Conservation (phyloP, 1,284 basidiomycete genomes). For the Tilletia setariae region DNA sequence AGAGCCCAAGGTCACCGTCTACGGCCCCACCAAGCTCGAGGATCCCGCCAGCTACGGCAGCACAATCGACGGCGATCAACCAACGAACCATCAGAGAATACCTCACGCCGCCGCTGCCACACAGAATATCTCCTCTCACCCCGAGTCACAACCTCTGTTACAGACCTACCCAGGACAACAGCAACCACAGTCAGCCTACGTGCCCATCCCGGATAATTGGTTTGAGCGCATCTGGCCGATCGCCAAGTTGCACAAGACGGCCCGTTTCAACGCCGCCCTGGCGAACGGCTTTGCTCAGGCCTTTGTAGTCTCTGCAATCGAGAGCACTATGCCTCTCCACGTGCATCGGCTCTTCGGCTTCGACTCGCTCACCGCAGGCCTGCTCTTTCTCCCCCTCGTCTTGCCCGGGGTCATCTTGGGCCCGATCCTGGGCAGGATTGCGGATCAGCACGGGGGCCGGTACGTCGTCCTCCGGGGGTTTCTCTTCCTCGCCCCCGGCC, state of each 20-base stretch:
- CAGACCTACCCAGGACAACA: not conserved
- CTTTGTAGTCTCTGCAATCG: not conserved
- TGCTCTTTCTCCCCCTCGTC: slow-evolving; percentile 6
- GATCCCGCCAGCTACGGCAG: not conserved
- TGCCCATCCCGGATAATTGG: too few species aligned
- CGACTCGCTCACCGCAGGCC: not conserved
- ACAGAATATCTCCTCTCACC: not conserved
- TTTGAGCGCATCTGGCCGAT: slow-evolving; percentile 2
- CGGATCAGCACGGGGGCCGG: not conserved
- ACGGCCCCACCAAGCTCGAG: not conserved
- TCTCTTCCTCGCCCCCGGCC: slow-evolving; percentile 1
- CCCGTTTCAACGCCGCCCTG: slow-evolving; percentile 4
- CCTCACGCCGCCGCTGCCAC: not conserved
- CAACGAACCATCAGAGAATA: not conserved
- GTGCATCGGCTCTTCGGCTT: slow-evolving; percentile 9
- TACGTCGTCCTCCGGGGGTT: slow-evolving; percentile 1
- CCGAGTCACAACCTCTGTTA: not conserved
- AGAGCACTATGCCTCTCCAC: not conserved
- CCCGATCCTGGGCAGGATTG: not conserved
- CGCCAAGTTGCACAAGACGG: not conserved
- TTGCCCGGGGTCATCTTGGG: not conserved
- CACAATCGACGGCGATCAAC: not conserved
- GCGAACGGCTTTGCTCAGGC: slow-evolving; percentile 2
- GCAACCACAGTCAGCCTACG: not conserved
- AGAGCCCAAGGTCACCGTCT: not conserved